A percentile compares a stretch with the other conserved stretches of the same genome.
These are phyloP conservation scores for Talaromyces piceae DNA, from an alignment of 2,329 filamentous ascomycete species.

Conservation along the genomic window DNA sequence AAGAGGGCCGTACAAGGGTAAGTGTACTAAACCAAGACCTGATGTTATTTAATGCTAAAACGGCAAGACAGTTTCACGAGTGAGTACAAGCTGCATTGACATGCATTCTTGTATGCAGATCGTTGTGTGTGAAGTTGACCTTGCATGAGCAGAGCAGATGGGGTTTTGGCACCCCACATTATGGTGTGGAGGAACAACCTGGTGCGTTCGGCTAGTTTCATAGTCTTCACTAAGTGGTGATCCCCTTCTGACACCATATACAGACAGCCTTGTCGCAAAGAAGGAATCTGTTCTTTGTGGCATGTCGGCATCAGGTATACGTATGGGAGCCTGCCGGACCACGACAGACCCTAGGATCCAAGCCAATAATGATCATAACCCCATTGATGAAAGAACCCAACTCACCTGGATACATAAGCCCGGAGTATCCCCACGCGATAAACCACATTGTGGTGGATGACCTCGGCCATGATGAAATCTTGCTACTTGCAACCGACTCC, in stretches of 20 bases:
- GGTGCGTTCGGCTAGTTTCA: constrained; percentile 18
- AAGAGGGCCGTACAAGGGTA: constrained; percentile 27
- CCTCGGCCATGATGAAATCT: constrained; percentile 61
- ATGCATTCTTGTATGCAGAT: neutral
- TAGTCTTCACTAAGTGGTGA: neutral
- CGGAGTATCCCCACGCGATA: constrained; percentile 49
- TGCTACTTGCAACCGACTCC: constrained; percentile 63
- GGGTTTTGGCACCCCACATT: constrained; percentile 23
- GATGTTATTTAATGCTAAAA: neutral
- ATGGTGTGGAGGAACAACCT: constrained; percentile 40
- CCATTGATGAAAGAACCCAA: constrained; percentile 32
- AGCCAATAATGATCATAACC: constrained; percentile 36
- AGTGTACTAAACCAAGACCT: constrained; percentile 12
- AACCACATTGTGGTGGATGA: constrained; percentile 65
- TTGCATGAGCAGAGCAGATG: constrained; percentile 19
- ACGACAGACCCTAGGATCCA: constrained; percentile 30
- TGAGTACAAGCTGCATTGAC: constrained; percentile 10
- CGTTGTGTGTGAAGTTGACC: neutral
- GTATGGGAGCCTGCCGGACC: constrained; percentile 39
- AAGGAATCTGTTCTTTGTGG: constrained; percentile 41
- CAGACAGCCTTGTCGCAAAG: constrained; percentile 41
- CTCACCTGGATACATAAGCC: constrained; percentile 50
- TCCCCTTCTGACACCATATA: neutral
- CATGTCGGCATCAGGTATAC: constrained; percentile 32
- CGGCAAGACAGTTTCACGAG: constrained; percentile 17